Percentiles rank a stretch among this genome's conserved stretches.
Conservation (phyloP, 2,329 filamentous ascomycete genomes). For the Paraconiothyrium brasiliense region DNA sequence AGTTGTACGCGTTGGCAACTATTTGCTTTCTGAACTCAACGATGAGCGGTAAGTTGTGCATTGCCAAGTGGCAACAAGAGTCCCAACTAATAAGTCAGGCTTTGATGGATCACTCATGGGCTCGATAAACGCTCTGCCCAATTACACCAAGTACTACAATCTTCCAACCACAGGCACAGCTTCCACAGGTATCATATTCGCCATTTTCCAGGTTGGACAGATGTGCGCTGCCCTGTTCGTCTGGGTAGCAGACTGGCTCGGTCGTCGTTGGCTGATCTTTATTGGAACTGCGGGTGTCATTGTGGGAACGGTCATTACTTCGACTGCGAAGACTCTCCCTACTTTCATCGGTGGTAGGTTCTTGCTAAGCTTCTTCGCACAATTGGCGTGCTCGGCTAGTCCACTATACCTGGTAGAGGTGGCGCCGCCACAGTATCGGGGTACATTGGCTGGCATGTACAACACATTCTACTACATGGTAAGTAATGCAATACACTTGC, state of each 20-base stretch:
- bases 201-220: conserved; percentile 54
- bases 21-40: conserved; percentile 47
- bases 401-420: conserved; percentile 39
- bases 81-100: conserved; percentile 31
- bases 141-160: conserved; percentile 54
- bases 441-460: conserved; percentile 40
- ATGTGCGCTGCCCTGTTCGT: conserved; percentile 56
- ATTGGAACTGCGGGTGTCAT: conserved; percentile 48
- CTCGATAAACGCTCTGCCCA: conserved; percentile 56
- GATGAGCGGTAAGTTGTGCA: conserved; percentile 48
- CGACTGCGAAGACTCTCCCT: conserved; percentile 31
- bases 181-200: conserved; percentile 56
- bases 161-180: conserved; percentile 49
- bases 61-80: not conserved
- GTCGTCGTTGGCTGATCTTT: conserved; percentile 55
- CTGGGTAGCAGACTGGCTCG: conserved; percentile 58
- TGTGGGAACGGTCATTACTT: conserved; percentile 34
- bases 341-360: conserved; percentile 40
- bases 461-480: conserved; percentile 45
- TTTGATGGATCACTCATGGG: conserved; percentile 57
- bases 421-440: conserved; percentile 37
- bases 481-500: not conserved
- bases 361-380: conserved; percentile 43
- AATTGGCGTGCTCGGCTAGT: conserved; percentile 36
- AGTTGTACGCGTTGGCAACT: conserved; percentile 43